Evolutionary conservation across 371 early-diverging fungal genomes (phyloP).

Genomic region (Mortierella sp.): DNA sequence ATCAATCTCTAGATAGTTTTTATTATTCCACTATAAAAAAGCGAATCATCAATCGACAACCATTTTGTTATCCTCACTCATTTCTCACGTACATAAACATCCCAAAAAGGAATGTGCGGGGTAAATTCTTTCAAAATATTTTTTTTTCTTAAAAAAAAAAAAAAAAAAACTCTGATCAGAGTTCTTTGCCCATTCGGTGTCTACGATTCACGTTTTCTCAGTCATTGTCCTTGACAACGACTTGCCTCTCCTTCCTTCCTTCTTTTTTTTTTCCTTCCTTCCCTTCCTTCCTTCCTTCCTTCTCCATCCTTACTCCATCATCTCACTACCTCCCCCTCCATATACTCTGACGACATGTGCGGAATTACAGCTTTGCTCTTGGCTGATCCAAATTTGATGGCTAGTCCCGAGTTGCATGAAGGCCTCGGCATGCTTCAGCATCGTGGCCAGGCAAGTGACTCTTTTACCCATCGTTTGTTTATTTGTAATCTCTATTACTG

Average conservation of each 20-base stretch:
- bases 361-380: constrained; percentile 92
- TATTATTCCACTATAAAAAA: not conserved
- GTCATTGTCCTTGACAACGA: constrained; percentile 9
- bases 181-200: not conserved
- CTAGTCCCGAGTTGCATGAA: constrained; percentile 91
- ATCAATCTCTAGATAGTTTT: not conserved
- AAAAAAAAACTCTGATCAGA: constrained; percentile 22
- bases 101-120: constrained; percentile 20
- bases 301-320: not conserved
- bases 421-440: constrained; percentile 95
- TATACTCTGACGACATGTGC: constrained; percentile 76
- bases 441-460: constrained; percentile 91
- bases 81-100: not conserved
- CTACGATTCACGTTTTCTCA: not conserved
- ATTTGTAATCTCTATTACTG: not conserved
- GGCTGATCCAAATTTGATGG: constrained; percentile 81
- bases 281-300: constrained; percentile 5
- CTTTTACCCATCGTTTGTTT: not conserved
- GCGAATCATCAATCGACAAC: not conserved
- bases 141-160: constrained; percentile 16
- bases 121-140: constrained; percentile 8
- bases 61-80: not conserved
- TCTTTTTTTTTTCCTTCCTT: not conserved
- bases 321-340: not conserved
- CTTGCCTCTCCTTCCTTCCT: constrained; percentile 8